Conservation (phyloP, 148 eudicot genomes). For the Chenopodium suecicum region DNA sequence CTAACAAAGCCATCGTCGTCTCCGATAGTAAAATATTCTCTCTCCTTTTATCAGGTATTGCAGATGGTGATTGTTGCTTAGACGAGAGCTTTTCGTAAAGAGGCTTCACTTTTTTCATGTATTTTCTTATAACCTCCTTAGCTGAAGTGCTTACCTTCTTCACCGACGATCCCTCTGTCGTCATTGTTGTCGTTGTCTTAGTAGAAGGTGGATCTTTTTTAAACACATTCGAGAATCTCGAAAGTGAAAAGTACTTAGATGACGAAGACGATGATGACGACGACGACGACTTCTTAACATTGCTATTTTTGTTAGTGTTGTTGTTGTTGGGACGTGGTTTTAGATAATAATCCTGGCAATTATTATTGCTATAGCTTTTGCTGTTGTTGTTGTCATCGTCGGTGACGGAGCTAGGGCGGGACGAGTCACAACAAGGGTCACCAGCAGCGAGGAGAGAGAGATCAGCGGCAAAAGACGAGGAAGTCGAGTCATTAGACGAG, state of each 20-base stretch:
- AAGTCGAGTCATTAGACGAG: slow-evolving; percentile 46
- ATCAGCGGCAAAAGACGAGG: slow-evolving; percentile 47
- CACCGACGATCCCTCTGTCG: slow-evolving; percentile 15
- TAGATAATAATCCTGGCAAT: too few species aligned
- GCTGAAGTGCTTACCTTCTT: slow-evolving; percentile 54
- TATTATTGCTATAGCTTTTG: background rate
- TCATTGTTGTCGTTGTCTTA: background rate
- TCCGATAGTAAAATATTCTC: background rate
- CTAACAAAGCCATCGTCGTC: background rate
- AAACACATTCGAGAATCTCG: slow-evolving; percentile 71
- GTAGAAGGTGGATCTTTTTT: slow-evolving; percentile 36
- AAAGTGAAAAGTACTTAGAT: slow-evolving; percentile 54
- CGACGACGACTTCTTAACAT: background rate
- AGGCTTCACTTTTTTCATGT: slow-evolving; percentile 79
- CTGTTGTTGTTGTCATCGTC: slow-evolving; percentile 41
- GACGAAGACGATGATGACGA: slow-evolving; percentile 14
- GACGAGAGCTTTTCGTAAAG: slow-evolving; percentile 65
- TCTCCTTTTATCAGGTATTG: background rate
- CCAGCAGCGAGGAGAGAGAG: slow-evolving; percentile 51
- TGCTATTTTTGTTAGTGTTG: background rate
- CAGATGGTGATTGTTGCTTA: slow-evolving; percentile 23
- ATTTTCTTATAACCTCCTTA: slow-evolving; percentile 69
- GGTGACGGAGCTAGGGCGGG: slow-evolving; percentile 69
- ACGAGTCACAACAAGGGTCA: slow-evolving; percentile 54
- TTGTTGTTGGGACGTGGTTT: background rate